Evolutionary conservation across 2,329 filamentous ascomycete genomes (phyloP).

Genomic region (Didymella keratinophila): DNA sequence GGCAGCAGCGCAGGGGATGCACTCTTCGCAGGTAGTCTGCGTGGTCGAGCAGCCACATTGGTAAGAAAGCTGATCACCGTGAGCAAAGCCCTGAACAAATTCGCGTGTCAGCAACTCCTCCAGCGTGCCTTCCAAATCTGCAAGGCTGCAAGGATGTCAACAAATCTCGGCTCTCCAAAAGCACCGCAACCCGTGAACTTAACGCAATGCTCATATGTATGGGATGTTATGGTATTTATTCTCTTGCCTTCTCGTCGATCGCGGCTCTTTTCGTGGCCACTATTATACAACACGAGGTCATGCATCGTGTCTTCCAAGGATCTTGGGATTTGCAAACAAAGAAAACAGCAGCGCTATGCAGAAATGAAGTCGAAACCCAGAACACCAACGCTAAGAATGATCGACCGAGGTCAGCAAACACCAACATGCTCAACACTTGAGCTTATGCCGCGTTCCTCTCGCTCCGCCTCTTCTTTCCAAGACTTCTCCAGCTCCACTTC

Average conservation of each 20-base stretch:
- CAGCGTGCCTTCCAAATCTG: not conserved
- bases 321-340: constrained; percentile 14
- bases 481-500: constrained; percentile 34
- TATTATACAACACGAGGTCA: constrained; percentile 22
- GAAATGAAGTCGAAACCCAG: constrained; percentile 18
- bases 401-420: constrained; percentile 1
- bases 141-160: not conserved
- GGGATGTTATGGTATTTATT: constrained; percentile 5
- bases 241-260: constrained; percentile 1
- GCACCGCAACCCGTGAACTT: not conserved
- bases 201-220: constrained; percentile 1
- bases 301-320: constrained; percentile 22
- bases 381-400: constrained; percentile 21
- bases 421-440: not conserved
- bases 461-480: constrained; percentile 32
- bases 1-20: not conserved
- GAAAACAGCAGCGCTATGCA: constrained; percentile 20
- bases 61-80: too few species aligned
- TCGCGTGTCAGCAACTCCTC: not conserved
- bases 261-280: constrained; percentile 2
- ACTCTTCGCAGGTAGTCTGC: not conserved
- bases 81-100: not conserved
- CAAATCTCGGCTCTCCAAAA: constrained; percentile 16
- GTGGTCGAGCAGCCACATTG: not conserved
- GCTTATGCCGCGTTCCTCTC: constrained; percentile 19